Conservation (phyloP, 106 monocot species). For the Hemerocallis citrina region DNA sequence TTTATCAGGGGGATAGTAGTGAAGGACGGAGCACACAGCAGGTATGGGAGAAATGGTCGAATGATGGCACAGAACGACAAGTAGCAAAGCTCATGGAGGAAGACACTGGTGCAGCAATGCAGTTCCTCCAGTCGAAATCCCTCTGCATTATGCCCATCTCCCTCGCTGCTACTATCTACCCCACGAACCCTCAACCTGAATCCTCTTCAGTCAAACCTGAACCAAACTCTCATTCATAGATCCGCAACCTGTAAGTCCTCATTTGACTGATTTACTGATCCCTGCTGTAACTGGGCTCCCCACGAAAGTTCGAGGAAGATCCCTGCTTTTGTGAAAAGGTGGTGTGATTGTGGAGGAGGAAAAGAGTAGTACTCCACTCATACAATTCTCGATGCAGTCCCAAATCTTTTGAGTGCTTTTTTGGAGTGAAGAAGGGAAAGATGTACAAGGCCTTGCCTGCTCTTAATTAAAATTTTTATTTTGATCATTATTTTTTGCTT, state of each 20-base stretch:
- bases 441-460: constrained; percentile 17
- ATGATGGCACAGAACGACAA: constrained; percentile 50
- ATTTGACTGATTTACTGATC: not conserved
- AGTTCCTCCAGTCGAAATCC: constrained; percentile 60
- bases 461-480: too few relatives aligned
- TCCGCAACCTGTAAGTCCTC: not conserved
- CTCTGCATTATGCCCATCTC: constrained; percentile 67
- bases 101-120: constrained; percentile 56
- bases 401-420: constrained; percentile 10
- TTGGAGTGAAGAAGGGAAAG: constrained; percentile 8
- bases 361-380: constrained; percentile 22
- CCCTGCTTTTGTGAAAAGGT: constrained; percentile 48
- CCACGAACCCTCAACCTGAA: constrained; percentile 29
- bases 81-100: constrained; percentile 74
- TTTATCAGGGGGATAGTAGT: constrained; percentile 28
- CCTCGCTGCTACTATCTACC: constrained; percentile 41
- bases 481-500: too few relatives aligned
- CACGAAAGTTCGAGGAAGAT: not conserved
- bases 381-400: constrained; percentile 7
- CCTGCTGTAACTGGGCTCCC: not conserved
- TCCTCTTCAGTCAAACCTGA: constrained; percentile 41
- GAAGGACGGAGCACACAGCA: constrained; percentile 37
- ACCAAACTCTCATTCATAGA: constrained; percentile 43
- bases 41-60: constrained; percentile 61
- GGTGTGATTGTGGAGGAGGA: constrained; percentile 27